phyloP scores from a whole-genome alignment of 2,329 filamentous ascomycete species.

The Elsinoe fawcettii region DNA sequence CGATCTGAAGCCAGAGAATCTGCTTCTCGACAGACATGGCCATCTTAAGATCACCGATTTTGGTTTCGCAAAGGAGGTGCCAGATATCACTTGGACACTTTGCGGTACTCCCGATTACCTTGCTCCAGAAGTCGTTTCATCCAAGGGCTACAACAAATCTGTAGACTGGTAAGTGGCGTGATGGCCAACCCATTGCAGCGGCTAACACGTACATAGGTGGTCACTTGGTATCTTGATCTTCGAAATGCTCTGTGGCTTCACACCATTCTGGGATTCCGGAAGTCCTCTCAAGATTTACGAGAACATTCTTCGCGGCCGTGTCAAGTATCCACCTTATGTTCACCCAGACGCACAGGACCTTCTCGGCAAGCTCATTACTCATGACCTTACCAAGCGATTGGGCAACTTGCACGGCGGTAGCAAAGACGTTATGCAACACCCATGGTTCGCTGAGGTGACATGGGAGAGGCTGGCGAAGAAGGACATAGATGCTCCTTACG shows the following conservation, averaged over 20 bases:
- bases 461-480: slow-evolving; percentile 93
- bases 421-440: slow-evolving; percentile 87
- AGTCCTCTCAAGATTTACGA: slow-evolving; percentile 99
- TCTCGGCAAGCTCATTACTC: slow-evolving; percentile 84
- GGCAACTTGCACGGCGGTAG: slow-evolving; percentile 89
- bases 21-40: slow-evolving; percentile 83
- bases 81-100: slow-evolving; percentile 97
- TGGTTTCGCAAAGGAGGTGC: slow-evolving; percentile 95
- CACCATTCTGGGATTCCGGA: slow-evolving; percentile 96
- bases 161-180: slow-evolving; percentile 75
- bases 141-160: slow-evolving; percentile 98
- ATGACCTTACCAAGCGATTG: slow-evolving; percentile 87
- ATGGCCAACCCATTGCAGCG: slow-evolving; percentile 17
- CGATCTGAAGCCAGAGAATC: slow-evolving; percentile 91
- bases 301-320: slow-evolving; percentile 90
- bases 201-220: slow-evolving; percentile 58
- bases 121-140: slow-evolving; percentile 95
- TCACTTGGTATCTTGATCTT: slow-evolving; percentile 97
- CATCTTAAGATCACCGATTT: slow-evolving; percentile 98
- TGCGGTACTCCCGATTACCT: slow-evolving; percentile 97
- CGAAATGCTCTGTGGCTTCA: slow-evolving; percentile 98
- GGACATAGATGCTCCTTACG: slow-evolving; percentile 97
- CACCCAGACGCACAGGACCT: slow-evolving; percentile 90
- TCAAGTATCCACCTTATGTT: slow-evolving; percentile 96
- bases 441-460: slow-evolving; percentile 95